phyloP scores from a whole-genome alignment of 164 flowering plant species.

The Berberis thunbergii region DNA sequence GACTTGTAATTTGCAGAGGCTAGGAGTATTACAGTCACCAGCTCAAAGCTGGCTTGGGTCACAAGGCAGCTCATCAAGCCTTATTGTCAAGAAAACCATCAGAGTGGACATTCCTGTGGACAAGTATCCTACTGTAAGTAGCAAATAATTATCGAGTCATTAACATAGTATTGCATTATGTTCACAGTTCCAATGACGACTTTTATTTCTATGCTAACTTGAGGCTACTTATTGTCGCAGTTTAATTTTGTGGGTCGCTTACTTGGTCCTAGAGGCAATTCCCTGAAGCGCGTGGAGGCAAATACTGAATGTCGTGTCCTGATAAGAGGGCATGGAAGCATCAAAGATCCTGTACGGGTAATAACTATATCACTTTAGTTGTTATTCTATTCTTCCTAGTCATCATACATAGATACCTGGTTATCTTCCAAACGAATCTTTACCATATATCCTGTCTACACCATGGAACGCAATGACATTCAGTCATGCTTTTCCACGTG shows the following conservation, averaged over 20 bases:
- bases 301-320: slow-evolving; percentile 93
- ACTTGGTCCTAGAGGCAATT: slow-evolving; percentile 97
- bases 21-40: slow-evolving; percentile 52
- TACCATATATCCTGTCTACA: background rate
- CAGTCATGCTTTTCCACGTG: too few relatives aligned
- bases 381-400: background rate
- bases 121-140: slow-evolving; percentile 73
- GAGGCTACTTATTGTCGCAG: slow-evolving; percentile 33
- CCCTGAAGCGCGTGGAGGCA: slow-evolving; percentile 96
- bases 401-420: background rate
- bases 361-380: slow-evolving; percentile 2
- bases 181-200: too few relatives aligned
- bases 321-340: slow-evolving; percentile 96
- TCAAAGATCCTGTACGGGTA: slow-evolving; percentile 93
- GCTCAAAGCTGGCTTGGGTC: slow-evolving; percentile 80
- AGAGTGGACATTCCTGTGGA: slow-evolving; percentile 96
- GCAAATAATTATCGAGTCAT: background rate
- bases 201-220: background rate
- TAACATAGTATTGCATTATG: too few relatives aligned
- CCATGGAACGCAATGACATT: too few relatives aligned
- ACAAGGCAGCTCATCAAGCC: slow-evolving; percentile 76
- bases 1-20: slow-evolving; percentile 44
- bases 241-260: slow-evolving; percentile 98
- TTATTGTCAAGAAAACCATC: slow-evolving; percentile 73
- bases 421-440: background rate